Evolutionary conservation across 2,329 filamentous ascomycete species (phyloP), one percentile per base, ranked within the genome.

Genomic region (Fusarium goolgardi): DNA sequence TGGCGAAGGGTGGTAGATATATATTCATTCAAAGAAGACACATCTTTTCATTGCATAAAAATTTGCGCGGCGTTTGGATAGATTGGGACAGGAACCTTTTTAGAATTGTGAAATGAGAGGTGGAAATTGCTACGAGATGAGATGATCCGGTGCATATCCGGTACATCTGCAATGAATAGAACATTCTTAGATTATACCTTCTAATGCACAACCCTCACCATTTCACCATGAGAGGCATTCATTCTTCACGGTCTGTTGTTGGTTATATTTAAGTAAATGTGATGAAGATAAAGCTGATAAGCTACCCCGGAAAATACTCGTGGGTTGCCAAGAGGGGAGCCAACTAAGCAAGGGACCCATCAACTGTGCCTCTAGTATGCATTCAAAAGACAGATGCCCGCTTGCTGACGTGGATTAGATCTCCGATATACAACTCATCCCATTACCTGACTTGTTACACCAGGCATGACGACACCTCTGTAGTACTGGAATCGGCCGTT

Each of bases 1-100:
- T n/a, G 80, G 80, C 1, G 76, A 81, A 61, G 79, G 80, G 8
- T 81, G 79, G 80, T 81, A 75, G 71, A 65, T 37, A 61, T 32
- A 25, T 23, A 32, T 52, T 29, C 6, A 35, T 39, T 47, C 23
- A 18, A 34, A 55, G 53, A 35, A 47, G 39, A 40, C 39, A 35
- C 51, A 59, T 51, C 45, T 39, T 62, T 62, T 51, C 51, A 54
- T 60, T 65, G 46, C 54, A 65, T 71, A 58, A 63, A 44, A 63
- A 53, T 72, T 72, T 67, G 72, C 72, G 65, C 31, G 72, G 73
- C 73, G 73, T 75, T 75, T 74, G 71, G 73, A 67, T 74, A 75
- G 73, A 75, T 62, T 71, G 70, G 71, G 62, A 59, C 46, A 51
- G 31, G 46, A 18, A 16, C 25, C 43, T 51, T 45, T 20, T 61